phyloP scores from a whole-genome alignment of 805 yeast genomes.

The Pichia heedii region DNA sequence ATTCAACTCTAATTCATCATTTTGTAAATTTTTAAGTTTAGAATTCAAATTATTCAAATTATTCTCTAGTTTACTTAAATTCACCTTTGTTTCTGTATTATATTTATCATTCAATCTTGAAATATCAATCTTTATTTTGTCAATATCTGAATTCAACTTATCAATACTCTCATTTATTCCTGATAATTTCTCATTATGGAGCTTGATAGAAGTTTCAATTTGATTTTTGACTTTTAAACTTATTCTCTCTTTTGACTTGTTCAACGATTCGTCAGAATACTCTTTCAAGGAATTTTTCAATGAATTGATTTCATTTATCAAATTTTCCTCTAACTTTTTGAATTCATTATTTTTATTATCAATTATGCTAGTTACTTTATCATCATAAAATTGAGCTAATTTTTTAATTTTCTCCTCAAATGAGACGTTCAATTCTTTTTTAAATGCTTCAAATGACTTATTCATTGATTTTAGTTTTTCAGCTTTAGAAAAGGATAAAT shows the following conservation, averaged over 20 bases:
- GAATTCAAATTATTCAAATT: constrained; percentile 7
- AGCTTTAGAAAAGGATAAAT: constrained; percentile 16
- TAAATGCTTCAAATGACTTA: constrained; percentile 30
- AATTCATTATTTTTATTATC: constrained; percentile 26
- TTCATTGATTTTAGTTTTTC: constrained; percentile 21
- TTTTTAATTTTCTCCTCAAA: background rate
- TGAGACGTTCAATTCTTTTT: constrained; percentile 23
- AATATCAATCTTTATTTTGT: constrained; percentile 1
- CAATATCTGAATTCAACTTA: background rate
- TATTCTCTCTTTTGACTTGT: background rate
- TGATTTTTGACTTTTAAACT: background rate
- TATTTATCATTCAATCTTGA: background rate
- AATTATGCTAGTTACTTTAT: constrained; percentile 11
- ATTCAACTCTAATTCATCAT: background rate
- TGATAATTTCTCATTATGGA: background rate
- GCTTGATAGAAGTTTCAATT: background rate
- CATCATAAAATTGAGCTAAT: background rate
- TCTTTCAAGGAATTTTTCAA: constrained; percentile 1
- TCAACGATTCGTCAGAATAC: constrained; percentile 2
- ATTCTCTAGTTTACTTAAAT: background rate
- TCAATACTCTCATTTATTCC: background rate
- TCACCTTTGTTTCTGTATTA: constrained; percentile 3
- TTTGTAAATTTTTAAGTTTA: background rate
- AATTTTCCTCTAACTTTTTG: constrained; percentile 22
- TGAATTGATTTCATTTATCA: constrained; percentile 15